Conservation (phyloP, 2,329 filamentous ascomycete species). For the Cytospora leucostoma region DNA sequence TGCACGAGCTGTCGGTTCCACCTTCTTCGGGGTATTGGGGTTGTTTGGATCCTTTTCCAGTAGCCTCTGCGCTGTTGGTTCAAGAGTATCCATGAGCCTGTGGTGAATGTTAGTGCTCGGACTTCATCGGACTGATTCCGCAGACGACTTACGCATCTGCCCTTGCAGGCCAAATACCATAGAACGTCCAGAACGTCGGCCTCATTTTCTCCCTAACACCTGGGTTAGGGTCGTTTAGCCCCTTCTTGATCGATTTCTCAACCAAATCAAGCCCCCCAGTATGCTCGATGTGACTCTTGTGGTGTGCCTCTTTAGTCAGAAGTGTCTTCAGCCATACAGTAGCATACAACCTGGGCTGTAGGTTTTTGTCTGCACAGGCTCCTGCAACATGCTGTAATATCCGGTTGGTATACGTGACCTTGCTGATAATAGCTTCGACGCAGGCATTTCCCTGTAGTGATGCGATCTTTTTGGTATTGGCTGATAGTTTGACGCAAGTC, state of each 20-base stretch:
- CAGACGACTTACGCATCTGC: slow-evolving; percentile 65
- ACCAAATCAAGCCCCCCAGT: slow-evolving; percentile 78
- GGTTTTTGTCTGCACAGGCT: slow-evolving; percentile 91
- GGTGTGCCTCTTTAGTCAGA: slow-evolving; percentile 72
- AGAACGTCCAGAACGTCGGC: slow-evolving; percentile 83
- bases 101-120: slow-evolving; percentile 28
- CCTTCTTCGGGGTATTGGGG: slow-evolving; percentile 65
- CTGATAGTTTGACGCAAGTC: slow-evolving; percentile 84
- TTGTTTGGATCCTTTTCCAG: slow-evolving; percentile 84
- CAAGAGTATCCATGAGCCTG: slow-evolving; percentile 77
- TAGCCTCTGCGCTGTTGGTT: slow-evolving; percentile 74
- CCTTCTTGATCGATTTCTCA: slow-evolving; percentile 86
- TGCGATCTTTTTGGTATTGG: slow-evolving; percentile 88
- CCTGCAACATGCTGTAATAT: slow-evolving; percentile 83
- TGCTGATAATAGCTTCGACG: slow-evolving; percentile 77
- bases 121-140: not conserved
- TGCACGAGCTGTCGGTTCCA: slow-evolving; percentile 52
- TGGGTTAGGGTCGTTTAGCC: slow-evolving; percentile 85
- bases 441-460: slow-evolving; percentile 80
- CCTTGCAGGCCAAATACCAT: slow-evolving; percentile 72
- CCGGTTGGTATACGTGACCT: slow-evolving; percentile 76
- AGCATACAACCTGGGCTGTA: slow-evolving; percentile 77
- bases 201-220: slow-evolving; percentile 86
- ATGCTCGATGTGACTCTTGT: slow-evolving; percentile 83
- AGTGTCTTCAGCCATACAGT: slow-evolving; percentile 83